A percentile compares a stretch with the other conserved stretches of the same genome.
phyloP scores from a whole-genome alignment of 1,284 basidiomycete genomes.

The Cryptococcus floricola region DNA sequence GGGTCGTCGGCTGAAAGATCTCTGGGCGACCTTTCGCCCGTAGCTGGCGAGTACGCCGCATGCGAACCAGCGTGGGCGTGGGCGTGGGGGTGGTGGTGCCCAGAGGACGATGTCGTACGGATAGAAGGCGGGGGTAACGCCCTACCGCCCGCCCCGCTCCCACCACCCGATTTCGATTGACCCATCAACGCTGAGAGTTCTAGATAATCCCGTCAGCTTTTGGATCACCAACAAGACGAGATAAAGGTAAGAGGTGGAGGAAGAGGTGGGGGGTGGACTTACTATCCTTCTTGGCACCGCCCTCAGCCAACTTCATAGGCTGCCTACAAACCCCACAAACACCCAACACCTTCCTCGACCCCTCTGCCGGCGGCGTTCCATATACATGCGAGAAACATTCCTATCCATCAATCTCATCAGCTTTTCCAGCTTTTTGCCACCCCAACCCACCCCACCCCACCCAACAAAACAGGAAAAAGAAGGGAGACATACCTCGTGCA shows the following conservation, averaged over 20 bases:
- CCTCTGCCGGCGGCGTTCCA: conserved; percentile 71
- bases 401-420: conserved; percentile 50
- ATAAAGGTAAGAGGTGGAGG: too few species aligned
- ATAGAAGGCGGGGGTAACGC: conserved; percentile 19
- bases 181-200: conserved; percentile 89
- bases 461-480: conserved; percentile 6
- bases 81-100: conserved; percentile 53
- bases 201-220: conserved; percentile 37
- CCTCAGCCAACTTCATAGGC: conserved; percentile 86
- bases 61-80: too few species aligned
- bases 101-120: conserved; percentile 9
- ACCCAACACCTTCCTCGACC: conserved; percentile 69
- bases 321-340: conserved; percentile 94
- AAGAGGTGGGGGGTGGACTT: conserved; percentile 44
- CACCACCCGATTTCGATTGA: conserved; percentile 49
- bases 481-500: conserved; percentile 71
- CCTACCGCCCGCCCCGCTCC: conserved; percentile 26
- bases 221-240: not conserved
- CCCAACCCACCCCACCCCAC: too few species aligned
- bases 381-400: conserved; percentile 95
- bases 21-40: too few species aligned
- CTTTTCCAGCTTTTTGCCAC: too few species aligned
- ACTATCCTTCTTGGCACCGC: conserved; percentile 62
- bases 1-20: conserved; percentile 64
- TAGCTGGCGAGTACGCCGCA: conserved; percentile 23